Evolutionary conservation across 352 stramenopile species (phyloP).

Genomic region (Phytophthora colocasiae): DNA sequence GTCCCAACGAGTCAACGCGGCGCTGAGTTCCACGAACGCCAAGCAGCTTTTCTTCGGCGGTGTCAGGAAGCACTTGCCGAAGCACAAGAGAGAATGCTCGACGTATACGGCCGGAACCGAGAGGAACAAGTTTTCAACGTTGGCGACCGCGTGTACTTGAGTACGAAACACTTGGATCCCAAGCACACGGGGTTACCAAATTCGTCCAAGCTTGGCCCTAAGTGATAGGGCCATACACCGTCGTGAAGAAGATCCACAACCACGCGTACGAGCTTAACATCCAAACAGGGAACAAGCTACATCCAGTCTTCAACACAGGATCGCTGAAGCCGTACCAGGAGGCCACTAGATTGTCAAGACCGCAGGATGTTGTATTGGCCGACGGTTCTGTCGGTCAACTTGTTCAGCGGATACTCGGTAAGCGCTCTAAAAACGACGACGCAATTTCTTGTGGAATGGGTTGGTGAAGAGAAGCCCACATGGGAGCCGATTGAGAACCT

Average conservation of each 20-base stretch:
- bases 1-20: background rate
- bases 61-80: background rate
- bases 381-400: constrained; percentile 16
- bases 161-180: constrained; percentile 20
- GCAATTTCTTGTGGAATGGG: constrained; percentile 17
- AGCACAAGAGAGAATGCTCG: constrained; percentile 14
- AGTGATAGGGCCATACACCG: constrained; percentile 20
- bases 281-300: constrained; percentile 16
- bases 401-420: background rate
- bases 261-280: constrained; percentile 35
- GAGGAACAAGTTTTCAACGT: constrained; percentile 11
- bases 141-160: constrained; percentile 24
- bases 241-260: constrained; percentile 19
- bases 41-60: constrained; percentile 6
- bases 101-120: constrained; percentile 23
- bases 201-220: constrained; percentile 23
- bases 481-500: constrained; percentile 1
- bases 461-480: too few species aligned
- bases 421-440: background rate
- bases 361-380: constrained; percentile 6
- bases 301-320: constrained; percentile 18
- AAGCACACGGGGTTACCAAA: constrained; percentile 17
- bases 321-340: constrained; percentile 23
- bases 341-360: background rate
- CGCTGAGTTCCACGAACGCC: constrained; percentile 13